Conservation (phyloP, 2,329 filamentous ascomycete genomes). For the Zymoseptoria tritici region DNA sequence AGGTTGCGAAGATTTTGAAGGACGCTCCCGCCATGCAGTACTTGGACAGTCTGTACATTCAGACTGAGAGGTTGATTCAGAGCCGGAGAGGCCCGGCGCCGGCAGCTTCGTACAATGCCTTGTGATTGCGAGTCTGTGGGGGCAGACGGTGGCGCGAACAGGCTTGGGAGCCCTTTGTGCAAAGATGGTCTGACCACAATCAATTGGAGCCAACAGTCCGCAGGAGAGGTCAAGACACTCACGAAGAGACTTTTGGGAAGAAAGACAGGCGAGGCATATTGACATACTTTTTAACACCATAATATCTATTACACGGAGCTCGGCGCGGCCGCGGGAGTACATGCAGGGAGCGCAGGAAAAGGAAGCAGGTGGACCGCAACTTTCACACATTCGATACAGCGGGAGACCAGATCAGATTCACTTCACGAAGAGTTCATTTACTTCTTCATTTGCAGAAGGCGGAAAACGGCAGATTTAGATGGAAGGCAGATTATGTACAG, state of each 20-base stretch:
- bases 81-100: conserved; percentile 20
- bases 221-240: neutral
- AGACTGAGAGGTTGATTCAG: conserved; percentile 71
- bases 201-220: neutral
- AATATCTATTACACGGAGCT: neutral
- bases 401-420: neutral
- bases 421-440: neutral
- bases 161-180: neutral
- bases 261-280: neutral
- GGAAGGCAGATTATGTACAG: neutral
- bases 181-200: too few species aligned
- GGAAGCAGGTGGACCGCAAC: neutral
- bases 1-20: conserved; percentile 80
- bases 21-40: conserved; percentile 78
- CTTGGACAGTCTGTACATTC: conserved; percentile 72
- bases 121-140: conserved; percentile 1
- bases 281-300: neutral
- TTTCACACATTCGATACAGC: neutral
- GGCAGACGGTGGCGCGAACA: neutral
- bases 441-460: neutral
- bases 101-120: conserved; percentile 14
- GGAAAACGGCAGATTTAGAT: too few species aligned
- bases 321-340: neutral
- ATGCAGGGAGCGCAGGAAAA: neutral
- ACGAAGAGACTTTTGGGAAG: neutral